Evolutionary conservation across 83 land plant genomes (phyloP), one percentile per base, ranked within the genome.

Genomic region (Larix sibirica): DNA sequence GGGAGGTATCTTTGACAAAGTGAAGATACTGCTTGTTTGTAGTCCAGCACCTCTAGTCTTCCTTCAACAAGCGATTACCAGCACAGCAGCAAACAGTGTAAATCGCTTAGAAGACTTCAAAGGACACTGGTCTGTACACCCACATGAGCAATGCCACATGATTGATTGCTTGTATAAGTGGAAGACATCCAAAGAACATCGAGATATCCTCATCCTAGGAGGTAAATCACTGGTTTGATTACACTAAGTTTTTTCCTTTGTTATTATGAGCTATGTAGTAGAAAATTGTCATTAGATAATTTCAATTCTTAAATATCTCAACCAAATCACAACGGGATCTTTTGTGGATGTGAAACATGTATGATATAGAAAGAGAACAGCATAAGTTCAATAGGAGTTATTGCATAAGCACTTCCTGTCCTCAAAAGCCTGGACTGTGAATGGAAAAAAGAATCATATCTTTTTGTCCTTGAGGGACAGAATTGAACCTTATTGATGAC

Each of bases 31-130:
- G 80, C 56, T 87, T 59, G 83, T 89, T 68, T 89, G 91, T 68
- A 81, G 90, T 42, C 91, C 91, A 62, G 91, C 91, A 13, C 91
- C 89, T 62, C 84, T 89, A 21, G 91, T 89, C 62, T 89, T 89
- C 77, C 89, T 89, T 68, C 82, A 88, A 44, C 89, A 83, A 47
- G 13, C 64, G 10, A 84, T 89, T 61, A 89, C 91, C 3, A 40
- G 80, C 12, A 79, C 81, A 33, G 82, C 84, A 50, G 86, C 84
- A 24, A 79, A 76, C 13, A 68, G 73, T 74, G 81, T 89, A 28
- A 44, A 73, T 16, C 89, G 84, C 3, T 82, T 87, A 20, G 89
- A 86, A 58, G 91, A 89, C 44, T 89, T 89, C 79, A 87, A 79
- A 82, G 91, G 91, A 36, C 91, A 89, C 71, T 89, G 91, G 91